These are phyloP conservation scores for Hymenotorrendiella dingleyae DNA, from an alignment of 2,329 filamentous ascomycete species.

Conservation along the genomic window DNA sequence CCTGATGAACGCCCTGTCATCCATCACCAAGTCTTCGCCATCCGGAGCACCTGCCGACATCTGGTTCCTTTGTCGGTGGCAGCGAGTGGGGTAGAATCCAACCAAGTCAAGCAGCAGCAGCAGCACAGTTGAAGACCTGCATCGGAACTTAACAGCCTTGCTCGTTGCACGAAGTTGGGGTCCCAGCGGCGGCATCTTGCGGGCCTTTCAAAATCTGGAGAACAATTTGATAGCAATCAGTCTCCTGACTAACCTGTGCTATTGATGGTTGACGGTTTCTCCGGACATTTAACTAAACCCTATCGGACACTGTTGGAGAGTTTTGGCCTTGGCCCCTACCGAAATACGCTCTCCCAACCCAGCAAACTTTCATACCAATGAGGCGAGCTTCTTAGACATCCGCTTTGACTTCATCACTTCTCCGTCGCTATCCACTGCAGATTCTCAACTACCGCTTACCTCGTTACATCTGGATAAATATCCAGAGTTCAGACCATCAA, in stretches of 20 bases:
- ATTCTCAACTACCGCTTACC: slow-evolving; percentile 5
- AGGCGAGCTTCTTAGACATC: slow-evolving; percentile 17
- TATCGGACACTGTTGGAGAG: slow-evolving; percentile 1
- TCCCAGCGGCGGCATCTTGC: slow-evolving; percentile 21
- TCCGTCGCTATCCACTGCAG: slow-evolving; percentile 14
- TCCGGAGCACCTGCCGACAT: slow-evolving; percentile 30
- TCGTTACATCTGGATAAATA: slow-evolving; percentile 18
- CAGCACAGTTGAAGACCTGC: slow-evolving; percentile 22
- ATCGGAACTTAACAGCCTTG: slow-evolving; percentile 28
- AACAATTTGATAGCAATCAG: slow-evolving; percentile 9
- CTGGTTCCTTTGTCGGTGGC: slow-evolving; percentile 19
- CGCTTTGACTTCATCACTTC: slow-evolving; percentile 11
- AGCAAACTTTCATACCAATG: slow-evolving; percentile 20
- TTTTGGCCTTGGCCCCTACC: too few relatives aligned
- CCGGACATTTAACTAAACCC: slow-evolving; percentile 4
- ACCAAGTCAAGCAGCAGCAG: too few relatives aligned
- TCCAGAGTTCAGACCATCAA: slow-evolving; percentile 13
- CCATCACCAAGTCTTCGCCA: slow-evolving; percentile 19
- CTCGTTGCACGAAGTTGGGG: slow-evolving; percentile 23
- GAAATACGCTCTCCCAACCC: too few relatives aligned
- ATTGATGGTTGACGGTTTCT: slow-evolving; percentile 6
- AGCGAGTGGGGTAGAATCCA: slow-evolving; percentile 21
- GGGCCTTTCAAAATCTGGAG: slow-evolving; percentile 20
- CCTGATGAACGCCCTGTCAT: slow-evolving; percentile 26
- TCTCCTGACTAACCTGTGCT: slow-evolving; percentile 17